Evolutionary conservation across 805 yeast genomes (phyloP).

Genomic region (Teunomyces aglyptinius): DNA sequence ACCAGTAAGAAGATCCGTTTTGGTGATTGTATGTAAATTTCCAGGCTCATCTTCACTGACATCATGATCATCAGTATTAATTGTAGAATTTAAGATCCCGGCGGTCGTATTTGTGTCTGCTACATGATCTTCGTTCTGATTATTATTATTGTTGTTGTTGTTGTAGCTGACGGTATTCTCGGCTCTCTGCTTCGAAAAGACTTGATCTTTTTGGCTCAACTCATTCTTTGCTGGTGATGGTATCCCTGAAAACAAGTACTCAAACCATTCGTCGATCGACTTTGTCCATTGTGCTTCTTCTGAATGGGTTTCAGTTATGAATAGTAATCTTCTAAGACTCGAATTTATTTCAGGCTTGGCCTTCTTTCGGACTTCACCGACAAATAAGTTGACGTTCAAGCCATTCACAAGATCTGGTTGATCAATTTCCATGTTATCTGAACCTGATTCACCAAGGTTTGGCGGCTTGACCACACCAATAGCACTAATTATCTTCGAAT

Average conservation of each 20-base stretch:
- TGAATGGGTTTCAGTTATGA: conserved; percentile 7
- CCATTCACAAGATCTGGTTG: background rate
- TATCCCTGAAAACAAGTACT: conserved; percentile 21
- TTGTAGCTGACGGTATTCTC: conserved; percentile 12
- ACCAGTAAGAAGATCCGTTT: conserved; percentile 10
- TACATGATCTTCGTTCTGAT: conserved; percentile 5
- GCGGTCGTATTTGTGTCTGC: conserved; percentile 9
- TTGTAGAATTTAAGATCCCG: conserved; percentile 13
- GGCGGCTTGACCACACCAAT: background rate
- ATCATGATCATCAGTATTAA: conserved; percentile 5
- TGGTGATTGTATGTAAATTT: conserved; percentile 11
- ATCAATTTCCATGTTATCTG: conserved; percentile 13
- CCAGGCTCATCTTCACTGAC: conserved; percentile 17
- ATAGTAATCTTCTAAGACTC: conserved; percentile 8
- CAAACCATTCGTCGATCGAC: conserved; percentile 17
- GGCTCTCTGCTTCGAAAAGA: conserved; percentile 31
- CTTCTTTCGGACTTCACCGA: background rate
- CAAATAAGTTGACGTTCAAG: background rate
- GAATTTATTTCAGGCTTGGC: background rate
- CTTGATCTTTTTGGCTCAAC: conserved; percentile 36
- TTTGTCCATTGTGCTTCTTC: conserved; percentile 6
- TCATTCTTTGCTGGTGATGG: conserved; percentile 27
- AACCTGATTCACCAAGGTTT: background rate
- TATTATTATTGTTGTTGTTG: background rate
- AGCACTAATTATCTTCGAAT: conserved; percentile 13